Base-by-base conservation (phyloP, 1,284 basidiomycete species). In the Sanguinoderma infundibulare region DNA sequence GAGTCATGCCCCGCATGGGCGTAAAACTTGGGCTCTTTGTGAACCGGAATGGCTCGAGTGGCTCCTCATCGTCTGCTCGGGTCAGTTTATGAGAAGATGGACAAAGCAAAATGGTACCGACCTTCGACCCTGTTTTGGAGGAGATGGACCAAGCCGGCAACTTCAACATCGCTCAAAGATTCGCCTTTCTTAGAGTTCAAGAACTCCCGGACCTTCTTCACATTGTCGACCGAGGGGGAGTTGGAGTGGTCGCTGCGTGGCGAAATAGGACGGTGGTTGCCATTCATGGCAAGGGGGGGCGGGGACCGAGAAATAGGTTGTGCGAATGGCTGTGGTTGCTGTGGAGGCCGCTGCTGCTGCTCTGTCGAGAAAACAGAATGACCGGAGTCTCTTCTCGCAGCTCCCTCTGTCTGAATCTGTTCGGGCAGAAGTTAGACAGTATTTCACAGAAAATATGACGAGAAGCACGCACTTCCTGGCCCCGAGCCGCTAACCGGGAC, bases 21-120 rank as follows among this genome's bases (percentile, higher is more conserved):
- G 78, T 79, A 26, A 38, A 22, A 3, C 78, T 73, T 1, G 77
- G 73, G 36, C 73, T 79, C 42, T 77, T 79, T 1, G 85, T 83
- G 72, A 89, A 89, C 38, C 85, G 81, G 75, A 89, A 88, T 1
- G 84, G 84, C 63, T 84, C 81, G 3, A 74, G 74, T 49, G 73
- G 73, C 58, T 77, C 79, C 24, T 66, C 66, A 9, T 55, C 59
- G 9, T 67, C 72, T 68, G 39, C n/a, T 52, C 36, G 8, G 20
- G n/a, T 20, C 35, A 22, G 34, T 53, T 30, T 53, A 32, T 39
- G 26, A 34, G 39, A 10, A 46, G n/a, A 30, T 26, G 40, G 28
- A 6, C 9, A 20, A 8, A 5, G 20, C 10, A 5, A 15, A 14
- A 15, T 53, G 38, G 35, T 7, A 30, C 49, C 20, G 60, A 79